Evolutionary conservation across 345 rosid species (phyloP).

Genomic region (Arabidopsis arenosa): DNA sequence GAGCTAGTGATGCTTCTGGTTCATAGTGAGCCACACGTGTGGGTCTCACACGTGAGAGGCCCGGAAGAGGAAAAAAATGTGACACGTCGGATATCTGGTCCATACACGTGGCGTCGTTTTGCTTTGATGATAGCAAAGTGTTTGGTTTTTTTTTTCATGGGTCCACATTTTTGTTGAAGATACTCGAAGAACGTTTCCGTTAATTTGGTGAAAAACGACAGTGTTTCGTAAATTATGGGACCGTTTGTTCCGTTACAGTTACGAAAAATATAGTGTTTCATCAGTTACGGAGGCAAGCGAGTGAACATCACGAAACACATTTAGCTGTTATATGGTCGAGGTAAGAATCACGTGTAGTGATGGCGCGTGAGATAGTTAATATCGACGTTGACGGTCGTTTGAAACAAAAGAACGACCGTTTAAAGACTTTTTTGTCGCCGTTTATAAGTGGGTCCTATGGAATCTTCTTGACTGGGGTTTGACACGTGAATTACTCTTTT

Average conservation of each 20-base stretch:
- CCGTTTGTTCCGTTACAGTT: slow-evolving; percentile 31
- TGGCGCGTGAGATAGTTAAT: slow-evolving; percentile 27
- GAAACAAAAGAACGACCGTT: slow-evolving; percentile 15
- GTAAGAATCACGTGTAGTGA: background rate
- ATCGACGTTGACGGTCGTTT: slow-evolving; percentile 29
- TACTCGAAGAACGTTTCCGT: slow-evolving; percentile 29
- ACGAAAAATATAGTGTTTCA: background rate
- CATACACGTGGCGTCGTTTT: slow-evolving; percentile 42
- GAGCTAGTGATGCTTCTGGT: slow-evolving; percentile 11
- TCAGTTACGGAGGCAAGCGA: background rate
- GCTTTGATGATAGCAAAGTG: background rate
- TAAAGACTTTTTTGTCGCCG: slow-evolving; percentile 11
- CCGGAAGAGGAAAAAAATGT: background rate
- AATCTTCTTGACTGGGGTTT: slow-evolving; percentile 34
- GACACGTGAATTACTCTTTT: slow-evolving; percentile 17
- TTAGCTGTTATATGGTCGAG: background rate
- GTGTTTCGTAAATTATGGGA: background rate
- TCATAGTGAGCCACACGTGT: slow-evolving; percentile 37
- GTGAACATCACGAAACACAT: background rate
- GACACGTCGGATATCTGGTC: slow-evolving; percentile 38
- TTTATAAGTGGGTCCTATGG: slow-evolving; percentile 30
- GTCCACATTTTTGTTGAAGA: background rate
- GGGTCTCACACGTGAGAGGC: slow-evolving; percentile 35
- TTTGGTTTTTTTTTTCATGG: background rate
- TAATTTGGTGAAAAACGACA: slow-evolving; percentile 25